Evolutionary conservation across 768 basidiomycete species (phyloP).

Genomic region (Botryobasidium botryosum): DNA sequence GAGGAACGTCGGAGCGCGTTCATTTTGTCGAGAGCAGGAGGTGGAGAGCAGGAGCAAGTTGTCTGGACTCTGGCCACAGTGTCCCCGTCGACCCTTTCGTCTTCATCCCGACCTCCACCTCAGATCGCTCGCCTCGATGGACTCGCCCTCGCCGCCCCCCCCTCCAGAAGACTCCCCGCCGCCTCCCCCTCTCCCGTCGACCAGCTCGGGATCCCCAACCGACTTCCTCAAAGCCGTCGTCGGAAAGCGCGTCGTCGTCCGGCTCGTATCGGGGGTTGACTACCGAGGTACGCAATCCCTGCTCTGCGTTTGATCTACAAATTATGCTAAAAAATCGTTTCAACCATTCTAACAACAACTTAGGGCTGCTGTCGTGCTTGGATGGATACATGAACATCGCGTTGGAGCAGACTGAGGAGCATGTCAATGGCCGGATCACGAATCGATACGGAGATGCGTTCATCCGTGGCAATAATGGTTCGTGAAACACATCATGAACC

Average conservation of each 20-base stretch:
- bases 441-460: slow-evolving; percentile 93
- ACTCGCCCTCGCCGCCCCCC: slow-evolving; percentile 3
- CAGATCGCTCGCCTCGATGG: too few species aligned
- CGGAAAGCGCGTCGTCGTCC: slow-evolving; percentile 86
- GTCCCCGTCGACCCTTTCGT: too few species aligned
- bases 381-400: slow-evolving; percentile 99
- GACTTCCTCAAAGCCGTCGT: slow-evolving; percentile 92
- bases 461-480: slow-evolving; percentile 87
- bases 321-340: not conserved
- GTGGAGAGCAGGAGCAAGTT: too few species aligned
- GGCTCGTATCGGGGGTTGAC: slow-evolving; percentile 82
- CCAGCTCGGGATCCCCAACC: slow-evolving; percentile 79
- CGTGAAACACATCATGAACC: slow-evolving; percentile 12
- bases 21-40: too few species aligned
- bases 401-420: slow-evolving; percentile 91
- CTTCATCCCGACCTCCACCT: too few species aligned
- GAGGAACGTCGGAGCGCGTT: too few species aligned
- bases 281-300: slow-evolving; percentile 50
- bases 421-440: slow-evolving; percentile 72
- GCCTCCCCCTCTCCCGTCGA: slow-evolving; percentile 30
- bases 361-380: slow-evolving; percentile 84
- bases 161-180: slow-evolving; percentile 9
- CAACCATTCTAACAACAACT: not conserved
- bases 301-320: not conserved
- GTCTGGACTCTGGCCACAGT: too few species aligned